These are phyloP conservation scores for Clavariopsis aquatica DNA, from an alignment of 495 filamentous ascomycete species.

Conservation along the genomic window DNA sequence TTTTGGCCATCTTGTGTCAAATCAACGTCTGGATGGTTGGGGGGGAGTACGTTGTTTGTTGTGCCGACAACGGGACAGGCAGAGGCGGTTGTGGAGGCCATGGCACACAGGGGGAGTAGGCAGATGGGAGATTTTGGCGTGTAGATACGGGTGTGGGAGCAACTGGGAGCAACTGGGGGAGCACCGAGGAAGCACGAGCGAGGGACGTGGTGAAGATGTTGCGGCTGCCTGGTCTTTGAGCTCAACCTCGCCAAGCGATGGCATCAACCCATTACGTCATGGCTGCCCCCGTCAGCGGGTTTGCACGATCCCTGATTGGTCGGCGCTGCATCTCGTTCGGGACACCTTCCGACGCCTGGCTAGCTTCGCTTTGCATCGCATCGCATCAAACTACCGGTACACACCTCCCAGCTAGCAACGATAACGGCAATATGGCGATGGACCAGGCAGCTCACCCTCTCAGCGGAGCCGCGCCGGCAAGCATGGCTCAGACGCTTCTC, in stretches of 20 bases:
- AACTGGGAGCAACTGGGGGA: too few relatives aligned
- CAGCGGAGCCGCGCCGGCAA: too few relatives aligned
- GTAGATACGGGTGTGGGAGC: too few relatives aligned
- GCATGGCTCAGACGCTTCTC: too few relatives aligned
- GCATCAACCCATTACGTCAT: not conserved
- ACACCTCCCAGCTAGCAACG: too few relatives aligned
- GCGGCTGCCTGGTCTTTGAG: not conserved
- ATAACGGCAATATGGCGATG: too few relatives aligned
- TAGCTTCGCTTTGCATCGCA: too few relatives aligned
- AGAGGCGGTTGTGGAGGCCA: slow-evolving; percentile 6
- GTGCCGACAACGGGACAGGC: slow-evolving; percentile 34
- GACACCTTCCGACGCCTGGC: not conserved
- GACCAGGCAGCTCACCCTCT: too few relatives aligned
- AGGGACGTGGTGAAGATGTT: not conserved
- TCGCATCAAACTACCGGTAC: too few relatives aligned
- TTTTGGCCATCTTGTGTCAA: slow-evolving; percentile 26
- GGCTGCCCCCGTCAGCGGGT: not conserved
- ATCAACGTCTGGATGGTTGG: slow-evolving; percentile 32
- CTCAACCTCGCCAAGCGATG: not conserved
- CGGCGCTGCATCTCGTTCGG: not conserved
- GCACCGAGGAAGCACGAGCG: not conserved
- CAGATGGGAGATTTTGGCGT: too few relatives aligned
- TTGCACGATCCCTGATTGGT: not conserved
- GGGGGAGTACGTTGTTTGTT: slow-evolving; percentile 30
- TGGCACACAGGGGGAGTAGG: too few relatives aligned